Base-by-base conservation (phyloP, 345 rosid genomes). In the Aethionema arabicum region DNA sequence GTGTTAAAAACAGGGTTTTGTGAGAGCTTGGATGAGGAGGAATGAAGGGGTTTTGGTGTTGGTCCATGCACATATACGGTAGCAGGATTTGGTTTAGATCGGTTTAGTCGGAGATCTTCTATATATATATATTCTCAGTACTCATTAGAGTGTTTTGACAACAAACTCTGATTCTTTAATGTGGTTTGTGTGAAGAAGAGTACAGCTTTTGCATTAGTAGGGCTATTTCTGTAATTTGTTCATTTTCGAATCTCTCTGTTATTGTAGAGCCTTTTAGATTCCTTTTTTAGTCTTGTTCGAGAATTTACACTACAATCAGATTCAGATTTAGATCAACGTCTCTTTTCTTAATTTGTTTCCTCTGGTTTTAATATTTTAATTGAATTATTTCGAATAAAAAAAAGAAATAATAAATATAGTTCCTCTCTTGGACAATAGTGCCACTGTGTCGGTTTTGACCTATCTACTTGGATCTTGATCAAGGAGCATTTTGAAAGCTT, bases 191-290 rank as follows among this genome's bases (percentile, higher is more conserved):
- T 42, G 15, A 31, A 48, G 15, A 31, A 48, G 47, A 53, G 74
- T 47, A 62, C 45, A 62, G 47, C 36, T 29, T 33, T 70, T 69
- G 74, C 63, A 64, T 56, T 56, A 70, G 74, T 69, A 62, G 63
- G 73, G 43, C 27, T 21, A 37, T 66, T 46, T 61, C 57, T 61
- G 68, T 56, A 41, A 49, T 70, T 49, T 70, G 53, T 49, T 70
- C 36, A 32, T 63, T 36, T 68, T 61, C 27, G 27, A 21, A 21
- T 21, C 27, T 21, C 73, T 68, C 73, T 69, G n/a, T n/a, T 62
- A 4, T 45, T 68, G 67, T 68, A 68, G 73, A 68, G 61, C 27
- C 45, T 55, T 55, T 56, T 70, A 70, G 74, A 63, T 21, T 21
- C 27, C 27, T 21, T 21, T 21, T 2, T 21, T 21, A 21, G 27